Conservation (phyloP, 139 green algal genomes). For the Yamagishiella unicocca region DNA sequence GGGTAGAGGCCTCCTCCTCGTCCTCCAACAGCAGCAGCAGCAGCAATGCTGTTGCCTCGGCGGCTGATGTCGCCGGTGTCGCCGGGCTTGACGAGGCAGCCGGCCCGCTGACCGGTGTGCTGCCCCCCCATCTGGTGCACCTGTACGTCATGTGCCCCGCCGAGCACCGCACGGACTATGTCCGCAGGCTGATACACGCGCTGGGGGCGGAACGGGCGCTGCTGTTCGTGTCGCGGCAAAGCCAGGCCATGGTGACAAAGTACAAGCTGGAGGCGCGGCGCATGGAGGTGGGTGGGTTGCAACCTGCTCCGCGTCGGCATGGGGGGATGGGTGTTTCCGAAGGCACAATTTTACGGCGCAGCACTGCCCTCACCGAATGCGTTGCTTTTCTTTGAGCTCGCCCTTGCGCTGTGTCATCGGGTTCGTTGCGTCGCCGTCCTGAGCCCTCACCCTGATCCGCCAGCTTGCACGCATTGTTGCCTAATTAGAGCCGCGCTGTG, state of each 20-base stretch:
- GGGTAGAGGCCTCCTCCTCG: no score
- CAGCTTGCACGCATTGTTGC: no score
- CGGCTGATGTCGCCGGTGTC: background rate
- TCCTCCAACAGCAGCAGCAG: background rate
- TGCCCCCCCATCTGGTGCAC: conserved; percentile 36
- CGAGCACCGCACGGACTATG: conserved; percentile 69
- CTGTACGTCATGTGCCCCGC: background rate
- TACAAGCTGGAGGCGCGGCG: conserved; percentile 79
- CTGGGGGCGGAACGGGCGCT: conserved; percentile 74
- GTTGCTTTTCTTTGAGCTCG: no score
- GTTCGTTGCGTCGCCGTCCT: no score
- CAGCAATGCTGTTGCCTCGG: background rate
- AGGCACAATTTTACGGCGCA: no score
- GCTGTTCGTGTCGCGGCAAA: conserved; percentile 91
- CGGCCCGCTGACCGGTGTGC: conserved; percentile 8
- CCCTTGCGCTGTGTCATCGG: no score
- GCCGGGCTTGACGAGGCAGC: background rate
- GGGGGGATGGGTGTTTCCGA: no score
- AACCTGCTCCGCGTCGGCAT: no score
- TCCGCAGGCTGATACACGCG: conserved; percentile 83
- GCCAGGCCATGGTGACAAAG: conserved; percentile 77
- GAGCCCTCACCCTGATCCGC: no score
- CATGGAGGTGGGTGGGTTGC: conserved; percentile 66
- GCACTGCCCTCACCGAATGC: no score
- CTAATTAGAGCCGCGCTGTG: no score